A percentile compares a stretch with the other conserved stretches of the same genome.
Conservation (phyloP, 768 basidiomycete genomes). For the Trametes meyenii region DNA sequence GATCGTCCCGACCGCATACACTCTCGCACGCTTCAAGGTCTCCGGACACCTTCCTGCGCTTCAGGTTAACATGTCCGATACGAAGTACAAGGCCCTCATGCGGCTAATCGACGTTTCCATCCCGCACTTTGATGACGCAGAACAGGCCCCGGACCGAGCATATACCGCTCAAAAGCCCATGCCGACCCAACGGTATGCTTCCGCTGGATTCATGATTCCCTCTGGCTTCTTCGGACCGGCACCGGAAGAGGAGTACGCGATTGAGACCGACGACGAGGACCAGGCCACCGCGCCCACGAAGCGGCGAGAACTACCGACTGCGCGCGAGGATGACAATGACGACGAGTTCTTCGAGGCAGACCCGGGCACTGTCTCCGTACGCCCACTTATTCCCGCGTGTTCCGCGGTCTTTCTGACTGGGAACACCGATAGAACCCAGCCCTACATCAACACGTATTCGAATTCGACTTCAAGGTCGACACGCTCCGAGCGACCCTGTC, state of each 20-base stretch:
- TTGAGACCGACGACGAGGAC: constrained; percentile 56
- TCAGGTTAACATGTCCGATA: constrained; percentile 87
- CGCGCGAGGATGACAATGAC: constrained; percentile 43
- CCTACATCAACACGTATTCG: constrained; percentile 67
- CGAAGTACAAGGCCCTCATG: constrained; percentile 92
- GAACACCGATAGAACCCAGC: constrained; percentile 38
- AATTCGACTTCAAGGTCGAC: constrained; percentile 87
- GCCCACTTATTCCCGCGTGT: not conserved
- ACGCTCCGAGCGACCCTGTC: constrained; percentile 78
- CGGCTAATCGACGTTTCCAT: constrained; percentile 88
- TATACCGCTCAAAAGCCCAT: constrained; percentile 14
- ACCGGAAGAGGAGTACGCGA: constrained; percentile 64
- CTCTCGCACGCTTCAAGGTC: constrained; percentile 86
- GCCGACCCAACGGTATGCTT: constrained; percentile 19
- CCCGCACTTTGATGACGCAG: constrained; percentile 66
- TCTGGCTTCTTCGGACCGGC: constrained; percentile 54
- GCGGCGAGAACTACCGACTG: constrained; percentile 28
- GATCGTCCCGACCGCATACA: constrained; percentile 83
- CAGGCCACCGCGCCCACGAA: constrained; percentile 22
- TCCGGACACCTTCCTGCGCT: constrained; percentile 86
- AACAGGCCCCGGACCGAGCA: constrained; percentile 19
- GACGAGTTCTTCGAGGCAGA: constrained; percentile 76
- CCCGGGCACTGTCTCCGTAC: constrained; percentile 54
- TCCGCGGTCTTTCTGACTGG: constrained; percentile 4
- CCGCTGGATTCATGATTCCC: constrained; percentile 53